Conservation (phyloP, 306 rosid species). For the Vigna radiata region DNA sequence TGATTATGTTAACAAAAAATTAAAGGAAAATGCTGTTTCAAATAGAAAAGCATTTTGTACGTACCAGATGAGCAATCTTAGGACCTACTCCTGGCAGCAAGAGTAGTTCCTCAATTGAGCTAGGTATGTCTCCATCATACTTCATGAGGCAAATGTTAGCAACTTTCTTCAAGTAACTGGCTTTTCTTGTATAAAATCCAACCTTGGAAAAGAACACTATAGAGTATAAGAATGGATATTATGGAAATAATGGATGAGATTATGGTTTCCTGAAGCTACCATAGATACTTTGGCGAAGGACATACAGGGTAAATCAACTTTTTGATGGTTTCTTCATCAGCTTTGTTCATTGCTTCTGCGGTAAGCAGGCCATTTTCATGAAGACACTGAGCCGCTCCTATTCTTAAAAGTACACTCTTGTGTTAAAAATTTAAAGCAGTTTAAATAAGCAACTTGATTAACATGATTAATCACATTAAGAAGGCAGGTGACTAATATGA, state of each 20-base stretch:
- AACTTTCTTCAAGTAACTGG: slow-evolving; percentile 85
- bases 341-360: slow-evolving; percentile 76
- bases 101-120: slow-evolving; percentile 82
- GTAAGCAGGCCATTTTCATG: slow-evolving; percentile 71
- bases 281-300: slow-evolving; percentile 30
- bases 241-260: not conserved
- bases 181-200: slow-evolving; percentile 89
- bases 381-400: slow-evolving; percentile 89
- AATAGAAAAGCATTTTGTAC: slow-evolving; percentile 17
- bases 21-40: not conserved
- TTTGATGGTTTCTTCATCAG: slow-evolving; percentile 80
- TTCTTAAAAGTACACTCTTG: slow-evolving; percentile 46
- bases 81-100: slow-evolving; percentile 96
- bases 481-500: slow-evolving; percentile 23
- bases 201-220: slow-evolving; percentile 58
- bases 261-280: slow-evolving; percentile 11
- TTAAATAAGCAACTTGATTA: slow-evolving; percentile 34
- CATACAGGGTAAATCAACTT: slow-evolving; percentile 88
- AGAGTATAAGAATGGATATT: not conserved
- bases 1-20: not conserved
- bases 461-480: not conserved
- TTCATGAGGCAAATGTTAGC: slow-evolving; percentile 80
- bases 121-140: slow-evolving; percentile 90
- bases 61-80: slow-evolving; percentile 96
- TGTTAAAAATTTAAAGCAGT: slow-evolving; percentile 35